Evolutionary conservation across 495 filamentous ascomycete species (phyloP).

Genomic region (Daldinia loculata): DNA sequence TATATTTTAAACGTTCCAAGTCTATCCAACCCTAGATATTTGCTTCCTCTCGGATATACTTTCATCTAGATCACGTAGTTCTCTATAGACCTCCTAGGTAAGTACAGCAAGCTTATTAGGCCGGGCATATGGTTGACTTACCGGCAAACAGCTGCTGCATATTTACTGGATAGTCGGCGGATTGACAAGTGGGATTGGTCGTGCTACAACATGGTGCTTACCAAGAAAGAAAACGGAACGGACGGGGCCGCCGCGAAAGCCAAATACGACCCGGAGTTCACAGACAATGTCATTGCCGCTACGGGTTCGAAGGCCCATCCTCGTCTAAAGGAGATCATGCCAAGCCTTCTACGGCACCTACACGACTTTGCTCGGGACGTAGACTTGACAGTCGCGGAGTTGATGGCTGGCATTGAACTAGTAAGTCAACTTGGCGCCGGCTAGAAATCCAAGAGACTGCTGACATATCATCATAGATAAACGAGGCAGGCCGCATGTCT

Average conservation of each 20-base stretch:
- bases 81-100: background rate
- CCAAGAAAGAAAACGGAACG: slow-evolving; percentile 2
- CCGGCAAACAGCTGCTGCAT: background rate
- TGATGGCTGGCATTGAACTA: slow-evolving; percentile 55
- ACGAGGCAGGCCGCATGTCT: slow-evolving; percentile 77
- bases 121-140: background rate
- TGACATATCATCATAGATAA: slow-evolving; percentile 59
- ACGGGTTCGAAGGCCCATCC: slow-evolving; percentile 73
- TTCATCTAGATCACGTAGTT: background rate
- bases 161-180: background rate
- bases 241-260: slow-evolving; percentile 15
- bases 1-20: background rate
- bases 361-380: slow-evolving; percentile 69
- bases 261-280: slow-evolving; percentile 67
- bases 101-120: background rate
- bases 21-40: background rate
- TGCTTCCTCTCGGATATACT: background rate
- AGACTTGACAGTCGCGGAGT: slow-evolving; percentile 64
- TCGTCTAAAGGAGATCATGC: slow-evolving; percentile 62
- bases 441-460: background rate
- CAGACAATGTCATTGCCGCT: slow-evolving; percentile 72
- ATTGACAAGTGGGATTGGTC: background rate
- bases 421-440: slow-evolving; percentile 38
- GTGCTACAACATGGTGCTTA: slow-evolving; percentile 7
- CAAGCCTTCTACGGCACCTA: slow-evolving; percentile 63